These are phyloP conservation scores for Crithidia thermophila DNA, from an alignment of 208 protist genomes.

Conservation along the genomic window DNA sequence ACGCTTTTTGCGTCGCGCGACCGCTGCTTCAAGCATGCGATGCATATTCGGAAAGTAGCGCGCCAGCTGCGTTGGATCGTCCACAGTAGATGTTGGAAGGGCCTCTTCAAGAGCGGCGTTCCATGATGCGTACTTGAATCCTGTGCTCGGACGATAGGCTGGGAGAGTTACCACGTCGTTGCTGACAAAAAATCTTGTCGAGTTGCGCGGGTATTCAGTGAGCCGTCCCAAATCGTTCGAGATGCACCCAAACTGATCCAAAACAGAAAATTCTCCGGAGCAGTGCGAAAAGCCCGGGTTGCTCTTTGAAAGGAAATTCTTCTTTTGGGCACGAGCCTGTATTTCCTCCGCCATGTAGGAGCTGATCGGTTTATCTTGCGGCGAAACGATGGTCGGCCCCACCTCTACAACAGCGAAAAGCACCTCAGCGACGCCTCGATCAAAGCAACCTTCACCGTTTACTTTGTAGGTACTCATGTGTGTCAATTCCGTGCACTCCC, in stretches of 20 bases:
- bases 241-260: too few relatives aligned
- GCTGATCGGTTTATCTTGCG: slow-evolving; percentile 1
- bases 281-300: too few relatives aligned
- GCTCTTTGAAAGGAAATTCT: too few relatives aligned
- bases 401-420: slow-evolving; percentile 20
- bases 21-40: neutral
- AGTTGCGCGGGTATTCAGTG: neutral
- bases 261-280: too few relatives aligned
- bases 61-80: slow-evolving; percentile 22
- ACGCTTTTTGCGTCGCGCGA: neutral
- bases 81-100: slow-evolving; percentile 6
- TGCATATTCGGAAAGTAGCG: slow-evolving; percentile 23
- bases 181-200: slow-evolving; percentile 3
- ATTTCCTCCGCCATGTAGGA: slow-evolving; percentile 25
- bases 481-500: too few relatives aligned
- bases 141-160: neutral
- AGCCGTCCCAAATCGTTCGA: neutral
- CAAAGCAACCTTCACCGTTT: slow-evolving; percentile 1
- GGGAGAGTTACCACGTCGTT: slow-evolving; percentile 11
- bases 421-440: neutral
- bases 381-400: slow-evolving; percentile 23
- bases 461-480: slow-evolving; percentile 10
- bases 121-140: neutral
- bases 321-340: neutral
- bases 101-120: slow-evolving; percentile 11